A percentile compares a stretch with the other conserved stretches of the same genome.
Evolutionary conservation across 352 stramenopile genomes (phyloP).

Genomic region (Globisporangium irregulare): DNA sequence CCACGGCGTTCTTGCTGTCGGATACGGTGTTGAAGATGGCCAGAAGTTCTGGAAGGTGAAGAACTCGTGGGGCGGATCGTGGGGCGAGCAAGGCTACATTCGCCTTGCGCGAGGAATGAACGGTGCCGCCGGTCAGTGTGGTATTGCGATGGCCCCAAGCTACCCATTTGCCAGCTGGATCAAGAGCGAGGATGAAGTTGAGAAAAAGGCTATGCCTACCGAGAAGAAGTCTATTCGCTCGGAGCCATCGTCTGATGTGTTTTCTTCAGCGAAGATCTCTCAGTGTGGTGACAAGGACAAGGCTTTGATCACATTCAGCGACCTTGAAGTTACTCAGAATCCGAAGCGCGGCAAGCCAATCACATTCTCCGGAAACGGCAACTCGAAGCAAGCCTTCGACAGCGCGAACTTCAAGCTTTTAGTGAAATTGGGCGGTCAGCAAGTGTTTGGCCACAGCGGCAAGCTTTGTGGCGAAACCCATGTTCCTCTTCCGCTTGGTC

Average conservation of each 20-base stretch:
- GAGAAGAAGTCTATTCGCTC: constrained; percentile 10
- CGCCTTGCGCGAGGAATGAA: constrained; percentile 77
- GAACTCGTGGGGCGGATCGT: constrained; percentile 95
- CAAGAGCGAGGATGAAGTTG: constrained; percentile 18
- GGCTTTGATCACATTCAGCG: constrained; percentile 60
- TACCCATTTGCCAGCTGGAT: constrained; percentile 61
- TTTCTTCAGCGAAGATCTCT: constrained; percentile 72
- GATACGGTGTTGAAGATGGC: constrained; percentile 90
- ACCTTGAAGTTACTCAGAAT: constrained; percentile 57
- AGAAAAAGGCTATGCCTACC: background rate
- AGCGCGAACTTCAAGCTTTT: constrained; percentile 65
- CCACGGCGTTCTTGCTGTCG: constrained; percentile 96
- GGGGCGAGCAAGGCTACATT: constrained; percentile 94
- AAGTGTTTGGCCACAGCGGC: constrained; percentile 71
- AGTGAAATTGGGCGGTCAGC: constrained; percentile 67
- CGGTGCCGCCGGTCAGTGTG: constrained; percentile 50
- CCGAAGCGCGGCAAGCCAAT: constrained; percentile 79
- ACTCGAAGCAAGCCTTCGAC: constrained; percentile 63
- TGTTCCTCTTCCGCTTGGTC: constrained; percentile 71
- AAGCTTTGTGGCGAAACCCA: constrained; percentile 77
- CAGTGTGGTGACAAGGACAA: constrained; percentile 73
- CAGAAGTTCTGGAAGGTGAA: constrained; percentile 95
- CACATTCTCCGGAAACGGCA: constrained; percentile 64
- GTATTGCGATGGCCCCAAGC: constrained; percentile 70
- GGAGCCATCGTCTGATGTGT: constrained; percentile 34